Base-by-base conservation (phyloP, 2,329 filamentous ascomycete species). In the Microascus cirrosus region DNA sequence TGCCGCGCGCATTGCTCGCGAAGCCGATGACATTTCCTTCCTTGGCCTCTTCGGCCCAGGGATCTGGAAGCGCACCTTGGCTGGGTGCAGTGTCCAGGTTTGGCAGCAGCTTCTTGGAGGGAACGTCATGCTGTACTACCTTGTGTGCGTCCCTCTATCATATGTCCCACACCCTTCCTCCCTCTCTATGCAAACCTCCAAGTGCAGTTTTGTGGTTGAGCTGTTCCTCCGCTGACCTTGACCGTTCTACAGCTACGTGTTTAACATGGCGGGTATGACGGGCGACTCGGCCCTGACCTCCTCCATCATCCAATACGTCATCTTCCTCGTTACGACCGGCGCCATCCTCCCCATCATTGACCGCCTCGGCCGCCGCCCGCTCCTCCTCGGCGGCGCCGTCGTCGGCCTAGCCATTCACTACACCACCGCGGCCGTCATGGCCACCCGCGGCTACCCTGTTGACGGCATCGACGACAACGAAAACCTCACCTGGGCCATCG, bases 11-110 rank as follows among this genome's bases (percentile, higher is more conserved):
- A 78, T 80, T 53, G 81, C 84, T 64, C 73, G 76, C 15, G 72
- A 78, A 50, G 73, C 73, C 5, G 15, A 15, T 15, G 69, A 69
- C 24, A 75, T 71, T n/a, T 77, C 75, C 53, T 80, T 77, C 65
- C 69, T 68, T 58, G 76, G 76, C 1, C 68, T 85, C 1, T 67
- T 76, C 20, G 72, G 75, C 58, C 75, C 74, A 4, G 72, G 77
- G 18, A 83, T 84, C 63, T 61, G 80, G 59, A 79, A 79, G 71
- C 77, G 82, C 39, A 77, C 84, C 2, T 60, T 79, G 12, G 67
- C 83, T n/a, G 82, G 80, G 5, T 78, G 83, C 70, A 77, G 73
- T 54, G 76, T 82, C 11, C 80, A 83, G 67, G 77, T 79, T 68
- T 84, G 81, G 81, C 78, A 75, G 2, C 82, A 85, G 39, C 13